Evolutionary conservation across 345 rosid genomes (phyloP).

Genomic region (Gossypium longicalyx): DNA sequence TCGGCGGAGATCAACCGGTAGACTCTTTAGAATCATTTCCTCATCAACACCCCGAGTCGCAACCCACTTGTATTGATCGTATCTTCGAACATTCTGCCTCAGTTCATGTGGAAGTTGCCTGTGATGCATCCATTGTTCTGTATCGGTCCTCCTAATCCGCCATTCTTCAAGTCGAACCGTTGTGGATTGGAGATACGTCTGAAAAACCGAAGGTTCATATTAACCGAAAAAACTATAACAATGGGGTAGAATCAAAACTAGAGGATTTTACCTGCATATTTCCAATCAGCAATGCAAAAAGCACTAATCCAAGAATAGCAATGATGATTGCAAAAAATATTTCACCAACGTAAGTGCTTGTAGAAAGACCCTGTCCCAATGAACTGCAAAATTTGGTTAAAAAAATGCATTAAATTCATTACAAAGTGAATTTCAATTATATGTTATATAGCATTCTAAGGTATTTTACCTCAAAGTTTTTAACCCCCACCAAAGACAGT

Average conservation of each 20-base stretch:
- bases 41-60: constrained; percentile 62
- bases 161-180: constrained; percentile 47
- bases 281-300: constrained; percentile 89
- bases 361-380: constrained; percentile 73
- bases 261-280: constrained; percentile 74
- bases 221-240: background rate
- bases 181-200: constrained; percentile 57
- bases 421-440: background rate
- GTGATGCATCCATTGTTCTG: constrained; percentile 60
- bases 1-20: constrained; percentile 48
- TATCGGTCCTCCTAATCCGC: constrained; percentile 52
- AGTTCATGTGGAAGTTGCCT: constrained; percentile 46
- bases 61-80: constrained; percentile 47
- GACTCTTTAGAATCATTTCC: constrained; percentile 39
- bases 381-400: constrained; percentile 41
- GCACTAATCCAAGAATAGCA: constrained; percentile 79
- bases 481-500: constrained; percentile 96
- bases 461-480: constrained; percentile 29
- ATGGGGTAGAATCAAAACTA: background rate
- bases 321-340: constrained; percentile 62
- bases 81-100: constrained; percentile 41
- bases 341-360: constrained; percentile 82
- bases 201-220: background rate
- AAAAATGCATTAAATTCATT: background rate
- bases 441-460: background rate